A percentile compares a stretch with the other conserved stretches of the same genome.
These are phyloP conservation scores for Nymphaea colorata DNA, from an alignment of 164 flowering plant genomes.

Conservation along the genomic window DNA sequence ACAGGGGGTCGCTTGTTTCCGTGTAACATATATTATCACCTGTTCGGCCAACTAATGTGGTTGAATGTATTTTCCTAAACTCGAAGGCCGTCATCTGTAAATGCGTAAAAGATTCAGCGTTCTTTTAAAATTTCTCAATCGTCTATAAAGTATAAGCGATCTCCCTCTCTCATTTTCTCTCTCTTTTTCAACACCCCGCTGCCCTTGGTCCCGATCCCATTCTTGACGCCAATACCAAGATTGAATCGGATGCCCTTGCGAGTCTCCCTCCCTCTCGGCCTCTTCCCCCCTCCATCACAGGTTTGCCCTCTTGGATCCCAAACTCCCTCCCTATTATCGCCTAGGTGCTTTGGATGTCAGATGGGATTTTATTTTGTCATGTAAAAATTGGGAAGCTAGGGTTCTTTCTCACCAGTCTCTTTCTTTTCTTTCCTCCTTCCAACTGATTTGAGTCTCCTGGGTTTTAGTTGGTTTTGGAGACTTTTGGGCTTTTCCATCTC, in stretches of 20 bases:
- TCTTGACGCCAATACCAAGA: no score
- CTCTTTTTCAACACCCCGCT: background rate
- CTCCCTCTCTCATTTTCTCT: background rate
- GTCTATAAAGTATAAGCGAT: background rate
- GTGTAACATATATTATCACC: no score
- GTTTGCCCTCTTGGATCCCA: background rate
- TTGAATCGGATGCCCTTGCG: no score
- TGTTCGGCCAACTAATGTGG: no score
- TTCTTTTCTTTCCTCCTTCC: background rate
- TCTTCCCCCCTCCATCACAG: background rate
- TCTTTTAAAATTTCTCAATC: background rate
- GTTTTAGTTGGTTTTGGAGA: background rate
- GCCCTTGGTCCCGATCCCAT: no score
- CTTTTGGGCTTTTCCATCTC: background rate
- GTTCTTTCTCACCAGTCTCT: background rate
- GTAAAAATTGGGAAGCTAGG: background rate
- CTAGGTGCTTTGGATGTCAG: background rate
- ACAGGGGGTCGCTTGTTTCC: no score
- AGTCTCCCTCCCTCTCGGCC: background rate
- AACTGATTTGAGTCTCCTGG: background rate
- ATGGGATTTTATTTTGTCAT: background rate
- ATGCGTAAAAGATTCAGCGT: background rate
- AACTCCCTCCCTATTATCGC: background rate
- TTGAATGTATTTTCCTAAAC: no score
- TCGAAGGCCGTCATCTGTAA: background rate